A percentile compares a stretch with the other conserved stretches of the same genome.
Conservation (phyloP, 495 filamentous ascomycete species). For the Aspergillus hancockii region DNA sequence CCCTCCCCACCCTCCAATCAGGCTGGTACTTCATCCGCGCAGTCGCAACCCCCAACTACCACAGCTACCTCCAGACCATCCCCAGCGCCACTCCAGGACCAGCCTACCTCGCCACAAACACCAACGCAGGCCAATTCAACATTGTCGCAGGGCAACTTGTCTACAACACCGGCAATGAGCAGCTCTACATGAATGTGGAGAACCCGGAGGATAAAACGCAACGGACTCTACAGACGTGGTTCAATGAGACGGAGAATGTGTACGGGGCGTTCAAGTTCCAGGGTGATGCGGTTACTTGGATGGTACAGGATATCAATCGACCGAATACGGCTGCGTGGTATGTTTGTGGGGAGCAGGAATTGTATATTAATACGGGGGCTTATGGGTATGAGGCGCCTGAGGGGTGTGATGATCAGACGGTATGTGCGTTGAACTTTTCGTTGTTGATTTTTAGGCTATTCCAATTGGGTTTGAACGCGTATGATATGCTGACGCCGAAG, state of each 20-base stretch:
- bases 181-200: constrained; percentile 17
- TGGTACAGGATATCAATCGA: constrained; percentile 12
- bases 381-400: constrained; percentile 13
- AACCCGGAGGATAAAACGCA: constrained; percentile 9
- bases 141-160: constrained; percentile 13
- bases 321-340: constrained; percentile 18
- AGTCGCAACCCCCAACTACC: constrained; percentile 14
- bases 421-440: too few relatives aligned
- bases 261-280: constrained; percentile 17
- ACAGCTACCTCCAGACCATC: constrained; percentile 17
- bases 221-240: constrained; percentile 14
- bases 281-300: constrained; percentile 16
- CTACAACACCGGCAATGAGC: constrained; percentile 14
- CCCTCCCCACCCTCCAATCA: constrained; percentile 8
- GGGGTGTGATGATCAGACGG: constrained; percentile 17
- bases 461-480: background rate
- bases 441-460: too few relatives aligned
- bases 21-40: constrained; percentile 16
- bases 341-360: constrained; percentile 12
- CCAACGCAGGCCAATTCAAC: constrained; percentile 18
- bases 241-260: constrained; percentile 13
- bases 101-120: constrained; percentile 9
- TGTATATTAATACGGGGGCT: constrained; percentile 16
- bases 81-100: constrained; percentile 6
- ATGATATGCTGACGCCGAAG: background rate